A percentile compares a stretch with the other conserved stretches of the same genome.
Evolutionary conservation across 2,329 filamentous ascomycete species (phyloP).

Genomic region (Pseudocercospora musae): DNA sequence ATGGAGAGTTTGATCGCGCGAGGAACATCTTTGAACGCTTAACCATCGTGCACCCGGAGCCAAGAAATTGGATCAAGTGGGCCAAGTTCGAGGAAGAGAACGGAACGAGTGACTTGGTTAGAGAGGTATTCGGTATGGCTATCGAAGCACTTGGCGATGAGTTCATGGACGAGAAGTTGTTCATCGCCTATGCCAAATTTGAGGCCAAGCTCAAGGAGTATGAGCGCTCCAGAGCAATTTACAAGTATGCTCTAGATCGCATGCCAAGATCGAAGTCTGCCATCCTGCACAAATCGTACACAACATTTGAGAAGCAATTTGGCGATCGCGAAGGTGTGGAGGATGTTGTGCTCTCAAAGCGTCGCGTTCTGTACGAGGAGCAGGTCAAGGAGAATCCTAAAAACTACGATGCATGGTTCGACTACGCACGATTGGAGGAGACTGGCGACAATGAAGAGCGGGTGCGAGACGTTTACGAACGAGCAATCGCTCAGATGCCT

Average conservation of each 20-base stretch:
- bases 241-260: constrained; percentile 92
- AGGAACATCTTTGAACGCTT: constrained; percentile 86
- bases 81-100: constrained; percentile 94
- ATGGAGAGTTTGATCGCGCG: constrained; percentile 87
- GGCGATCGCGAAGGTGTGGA: constrained; percentile 91
- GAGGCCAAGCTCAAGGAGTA: constrained; percentile 94
- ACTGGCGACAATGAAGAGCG: constrained; percentile 75
- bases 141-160: constrained; percentile 90
- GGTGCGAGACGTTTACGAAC: constrained; percentile 89
- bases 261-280: constrained; percentile 83
- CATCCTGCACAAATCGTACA: constrained; percentile 87
- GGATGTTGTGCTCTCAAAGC: constrained; percentile 91
- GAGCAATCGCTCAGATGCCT: constrained; percentile 90
- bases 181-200: constrained; percentile 92
- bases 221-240: constrained; percentile 88
- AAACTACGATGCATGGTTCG: constrained; percentile 97
- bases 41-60: constrained; percentile 88
- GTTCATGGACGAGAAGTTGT: constrained; percentile 92
- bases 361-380: constrained; percentile 89
- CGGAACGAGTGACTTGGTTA: constrained; percentile 84
- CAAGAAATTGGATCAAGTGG: constrained; percentile 98
- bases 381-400: constrained; percentile 90
- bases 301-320: constrained; percentile 97
- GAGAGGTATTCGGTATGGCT: constrained; percentile 85
- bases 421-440: constrained; percentile 89